Percentiles rank a stretch among this genome's conserved stretches.
phyloP scores from a whole-genome alignment of 257 asterid species.

The Solanum stenotomum region DNA sequence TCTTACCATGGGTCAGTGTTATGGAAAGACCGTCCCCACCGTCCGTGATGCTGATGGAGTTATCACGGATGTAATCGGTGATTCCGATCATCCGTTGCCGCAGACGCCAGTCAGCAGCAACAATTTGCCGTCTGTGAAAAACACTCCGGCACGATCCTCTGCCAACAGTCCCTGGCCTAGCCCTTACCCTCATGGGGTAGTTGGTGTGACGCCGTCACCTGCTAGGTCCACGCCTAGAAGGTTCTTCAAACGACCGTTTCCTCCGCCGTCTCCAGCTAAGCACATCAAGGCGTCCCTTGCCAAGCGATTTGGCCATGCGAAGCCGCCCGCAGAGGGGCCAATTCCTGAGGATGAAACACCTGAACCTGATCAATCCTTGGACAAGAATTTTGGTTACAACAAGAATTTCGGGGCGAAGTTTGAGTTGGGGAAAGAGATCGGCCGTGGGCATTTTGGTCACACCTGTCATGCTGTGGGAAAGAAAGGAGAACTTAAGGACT shows the following conservation, averaged over 20 bases:
- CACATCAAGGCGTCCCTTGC: constrained; percentile 82
- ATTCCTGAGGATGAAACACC: constrained; percentile 67
- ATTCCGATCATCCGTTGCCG: constrained; percentile 19
- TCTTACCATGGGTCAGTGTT: constrained; percentile 68
- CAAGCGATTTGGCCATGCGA: constrained; percentile 61
- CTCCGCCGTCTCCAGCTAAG: constrained; percentile 97
- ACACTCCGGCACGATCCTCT: constrained; percentile 70
- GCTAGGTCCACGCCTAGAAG: constrained; percentile 86
- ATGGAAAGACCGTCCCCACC: constrained; percentile 82
- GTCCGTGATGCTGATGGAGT: constrained; percentile 31
- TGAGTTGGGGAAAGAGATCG: constrained; percentile 92
- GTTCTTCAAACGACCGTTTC: constrained; percentile 76
- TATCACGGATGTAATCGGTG: constrained; percentile 4
- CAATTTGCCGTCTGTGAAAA: constrained; percentile 37
- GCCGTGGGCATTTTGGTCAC: constrained; percentile 96
- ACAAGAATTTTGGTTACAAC: constrained; percentile 77
- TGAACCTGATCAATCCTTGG: constrained; percentile 34
- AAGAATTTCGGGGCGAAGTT: constrained; percentile 82
- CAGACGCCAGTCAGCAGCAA: constrained; percentile 21
- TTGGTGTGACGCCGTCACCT: constrained; percentile 72
- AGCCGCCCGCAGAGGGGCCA: constrained; percentile 59
- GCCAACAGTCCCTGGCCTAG: constrained; percentile 82
- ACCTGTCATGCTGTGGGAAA: constrained; percentile 74
- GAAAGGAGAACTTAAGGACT: constrained; percentile 76
- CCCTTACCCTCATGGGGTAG: constrained; percentile 57